Evolutionary conservation across 352 stramenopile genomes (phyloP), one percentile per base, ranked within the genome.

Genomic region (Pythium aristosporum): DNA sequence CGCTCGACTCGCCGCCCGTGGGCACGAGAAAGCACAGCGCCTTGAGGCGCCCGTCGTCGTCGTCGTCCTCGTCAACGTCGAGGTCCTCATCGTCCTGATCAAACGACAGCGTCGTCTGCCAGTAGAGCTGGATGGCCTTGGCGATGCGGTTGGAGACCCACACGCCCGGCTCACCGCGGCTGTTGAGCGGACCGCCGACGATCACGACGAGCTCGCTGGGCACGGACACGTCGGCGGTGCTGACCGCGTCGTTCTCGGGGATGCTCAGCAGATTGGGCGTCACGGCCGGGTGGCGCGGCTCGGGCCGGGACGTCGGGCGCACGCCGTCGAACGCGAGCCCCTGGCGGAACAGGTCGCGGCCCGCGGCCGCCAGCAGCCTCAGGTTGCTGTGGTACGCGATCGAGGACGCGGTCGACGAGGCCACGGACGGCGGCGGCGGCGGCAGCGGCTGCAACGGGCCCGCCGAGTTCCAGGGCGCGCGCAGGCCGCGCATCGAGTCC

Each of bases 321-420:
- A 80, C 46, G 44, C 73, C 74, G 43, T 88, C 73, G 49, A 87
- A 74, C 53, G 74, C 67, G 41, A 91, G 68, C 1, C 82, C 76
- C 21, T 82, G 63, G 41, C 82, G 77, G 56, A 91, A 89, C 58
- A 91, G 80, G 23, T 88, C 76, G 36, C 78, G 73, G 0, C 82
- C 82, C 2, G 79, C 82, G n/a, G 72, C 68, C 0, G 82, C 82
- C 20, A 91, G 66, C 25, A 85, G 71, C 55, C 68, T 65, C 48
- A 56, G 32, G 56, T 65, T 51, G 13, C 39, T 20, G 21, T 56
- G 54, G 39, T 72, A 34, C 41, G 46, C 36, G 49, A 44, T 52
- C 21, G 53, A 51, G 10, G 59, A 59, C 25, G 53, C 46, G 13
- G 30, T 25, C 34, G 47, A 58, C 39, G 59, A 51, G n/a, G 20